These are phyloP conservation scores for Saccharomycopsis sp. DNA, from an alignment of 805 yeast species.

Conservation along the genomic window DNA sequence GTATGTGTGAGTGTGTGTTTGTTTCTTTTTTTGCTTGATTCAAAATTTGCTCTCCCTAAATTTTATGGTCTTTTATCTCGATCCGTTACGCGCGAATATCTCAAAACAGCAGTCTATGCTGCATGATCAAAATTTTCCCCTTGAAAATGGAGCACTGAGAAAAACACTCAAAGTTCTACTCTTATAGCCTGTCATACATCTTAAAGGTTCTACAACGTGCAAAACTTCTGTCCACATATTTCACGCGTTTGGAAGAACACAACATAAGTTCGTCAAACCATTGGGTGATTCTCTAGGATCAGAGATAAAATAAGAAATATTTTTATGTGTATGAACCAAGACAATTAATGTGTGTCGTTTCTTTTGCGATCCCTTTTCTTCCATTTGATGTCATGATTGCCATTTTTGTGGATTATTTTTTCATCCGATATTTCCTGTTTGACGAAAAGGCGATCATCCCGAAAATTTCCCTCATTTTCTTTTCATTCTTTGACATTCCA, in stretches of 20 bases:
- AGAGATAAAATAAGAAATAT: not conserved
- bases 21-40: not conserved
- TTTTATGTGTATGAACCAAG: not conserved
- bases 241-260: no score
- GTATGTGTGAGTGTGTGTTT: not conserved
- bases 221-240: not conserved
- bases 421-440: not conserved
- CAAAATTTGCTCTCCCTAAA: not conserved
- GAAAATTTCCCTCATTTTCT: not conserved
- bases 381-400: not conserved
- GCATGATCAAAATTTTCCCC: not conserved
- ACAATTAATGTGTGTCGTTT: not conserved
- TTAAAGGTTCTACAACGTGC: not conserved
- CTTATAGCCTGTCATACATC: no score
- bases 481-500: not conserved
- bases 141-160: not conserved
- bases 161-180: not conserved
- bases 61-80: not conserved
- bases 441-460: not conserved
- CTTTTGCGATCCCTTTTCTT: not conserved
- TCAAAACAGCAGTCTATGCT: not conserved
- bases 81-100: not conserved
- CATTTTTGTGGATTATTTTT: not conserved
- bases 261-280: not conserved
- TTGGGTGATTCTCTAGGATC: not conserved